These are phyloP conservation scores for Limnomonas spitsbergensis DNA, from an alignment of 139 green algal species.

Conservation along the genomic window DNA sequence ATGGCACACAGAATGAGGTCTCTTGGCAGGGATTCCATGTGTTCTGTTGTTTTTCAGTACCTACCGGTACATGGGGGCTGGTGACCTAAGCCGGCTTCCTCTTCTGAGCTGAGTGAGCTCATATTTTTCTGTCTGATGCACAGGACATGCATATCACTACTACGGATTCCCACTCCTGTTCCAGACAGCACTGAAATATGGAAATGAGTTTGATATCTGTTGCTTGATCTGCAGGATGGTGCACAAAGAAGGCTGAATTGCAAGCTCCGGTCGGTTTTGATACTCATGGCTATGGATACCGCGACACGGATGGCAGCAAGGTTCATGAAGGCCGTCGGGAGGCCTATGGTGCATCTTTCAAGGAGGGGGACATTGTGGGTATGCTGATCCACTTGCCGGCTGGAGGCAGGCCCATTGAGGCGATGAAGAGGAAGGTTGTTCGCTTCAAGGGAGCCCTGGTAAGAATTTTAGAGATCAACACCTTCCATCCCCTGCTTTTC, in stretches of 20 bases:
- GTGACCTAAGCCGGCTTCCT: too few species aligned
- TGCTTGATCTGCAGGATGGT: slow-evolving; percentile 78
- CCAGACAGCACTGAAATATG: too few species aligned
- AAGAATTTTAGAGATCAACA: slow-evolving; percentile 16
- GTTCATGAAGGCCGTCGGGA: slow-evolving; percentile 52
- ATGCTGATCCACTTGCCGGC: slow-evolving; percentile 69
- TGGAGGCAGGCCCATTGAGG: slow-evolving; percentile 42
- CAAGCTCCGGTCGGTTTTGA: slow-evolving; percentile 84
- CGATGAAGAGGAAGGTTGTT: slow-evolving; percentile 48
- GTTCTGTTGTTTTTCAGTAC: too few species aligned
- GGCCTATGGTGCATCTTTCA: slow-evolving; percentile 33
- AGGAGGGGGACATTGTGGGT: slow-evolving; percentile 46
- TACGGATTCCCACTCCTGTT: too few species aligned
- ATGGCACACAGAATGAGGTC: too few species aligned
- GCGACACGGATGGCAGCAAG: slow-evolving; percentile 73
- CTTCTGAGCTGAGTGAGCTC: too few species aligned
- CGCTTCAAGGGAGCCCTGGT: slow-evolving; percentile 49
- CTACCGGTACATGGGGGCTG: too few species aligned
- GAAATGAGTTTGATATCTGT: too few species aligned
- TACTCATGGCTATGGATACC: slow-evolving; percentile 63
- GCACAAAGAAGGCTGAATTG: slow-evolving; percentile 69
- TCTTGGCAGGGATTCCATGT: too few species aligned
- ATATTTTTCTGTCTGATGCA: too few species aligned
- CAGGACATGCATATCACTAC: too few species aligned
- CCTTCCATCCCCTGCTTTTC: too few species aligned